Evolutionary conservation across 805 yeast species (phyloP), one percentile per base, ranked within the genome.

Genomic region (Candida khao-thaluensis): DNA sequence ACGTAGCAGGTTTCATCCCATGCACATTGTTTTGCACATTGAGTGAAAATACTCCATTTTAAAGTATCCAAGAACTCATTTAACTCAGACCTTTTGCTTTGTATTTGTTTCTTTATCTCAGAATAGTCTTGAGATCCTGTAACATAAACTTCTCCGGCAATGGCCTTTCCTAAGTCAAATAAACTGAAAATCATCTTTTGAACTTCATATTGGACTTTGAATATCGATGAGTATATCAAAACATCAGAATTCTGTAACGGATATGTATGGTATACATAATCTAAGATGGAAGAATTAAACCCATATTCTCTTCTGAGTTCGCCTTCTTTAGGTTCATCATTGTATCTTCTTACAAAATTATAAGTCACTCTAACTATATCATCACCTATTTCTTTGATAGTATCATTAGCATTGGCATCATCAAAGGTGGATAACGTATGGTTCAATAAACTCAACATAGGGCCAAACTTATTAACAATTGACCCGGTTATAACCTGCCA

Each of bases 401-500:
- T 16, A 4, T 17, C 27, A 5, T 9, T 16, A 14, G 40, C 38
- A 8, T 21, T 25, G 3, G 10, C 24, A 4, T 9, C 21, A 16
- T 43, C 38, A 8, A 20, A 30, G 3, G 10, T 14, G 24, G 17
- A 10, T 11, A 71, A 57, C 1, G 76, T 62, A 10, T 57, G 51
- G 39, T 77, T 72, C 38, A 79, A 43, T 5, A 56, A 50, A 28
- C 59, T 46, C 17, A 80, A 49, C 26, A 71, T 56, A 8, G 84
- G 82, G 1, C 77, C 61, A 53, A 81, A 81, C 50, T 79, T 79
- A 20, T 57, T 57, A 5, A 65, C 69, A n/a, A 79, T 70, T 23
- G 59, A 66, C 34, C 66, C 68, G 0, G 81, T 71, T 3, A 71
- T 59, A n/a, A 56, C 43, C 48, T 73, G 79, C 86, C 87, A 81